These are phyloP conservation scores for Pulveroboletus sp. DNA, from an alignment of 768 basidiomycete genomes.

Conservation along the genomic window DNA sequence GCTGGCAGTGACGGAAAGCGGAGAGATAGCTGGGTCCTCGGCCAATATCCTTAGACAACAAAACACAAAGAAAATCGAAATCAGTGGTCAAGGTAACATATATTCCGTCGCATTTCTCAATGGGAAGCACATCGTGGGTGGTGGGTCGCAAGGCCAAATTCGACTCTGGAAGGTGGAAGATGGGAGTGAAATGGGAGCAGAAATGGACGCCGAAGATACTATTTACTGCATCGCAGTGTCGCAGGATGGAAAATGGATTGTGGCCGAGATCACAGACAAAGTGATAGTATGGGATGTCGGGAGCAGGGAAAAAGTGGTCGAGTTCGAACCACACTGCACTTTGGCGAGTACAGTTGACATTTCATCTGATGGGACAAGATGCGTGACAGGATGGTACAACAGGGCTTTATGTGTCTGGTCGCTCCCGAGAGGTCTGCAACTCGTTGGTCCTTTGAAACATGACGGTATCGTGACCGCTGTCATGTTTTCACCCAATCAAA, in stretches of 20 bases:
- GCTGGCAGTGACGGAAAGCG: too few species aligned
- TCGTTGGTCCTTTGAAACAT: not conserved
- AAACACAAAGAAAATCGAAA: too few species aligned
- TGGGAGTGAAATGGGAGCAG: not conserved
- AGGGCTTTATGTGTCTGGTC: constrained; percentile 7
- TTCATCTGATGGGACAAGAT: not conserved
- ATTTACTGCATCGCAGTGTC: not conserved
- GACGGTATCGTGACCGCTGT: not conserved
- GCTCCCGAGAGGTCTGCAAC: not conserved
- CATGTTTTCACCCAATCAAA: not conserved
- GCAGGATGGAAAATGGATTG: not conserved
- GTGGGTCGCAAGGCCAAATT: not conserved
- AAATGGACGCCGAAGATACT: not conserved
- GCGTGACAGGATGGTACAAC: not conserved
- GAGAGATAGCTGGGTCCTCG: too few species aligned
- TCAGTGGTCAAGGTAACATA: too few species aligned
- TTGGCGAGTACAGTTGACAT: not conserved
- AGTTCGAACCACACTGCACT: too few species aligned
- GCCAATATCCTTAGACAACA: too few species aligned
- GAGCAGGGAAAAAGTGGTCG: not conserved
- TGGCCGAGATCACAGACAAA: not conserved
- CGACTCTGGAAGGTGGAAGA: not conserved
- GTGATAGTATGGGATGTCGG: not conserved
- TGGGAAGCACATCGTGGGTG: not conserved
- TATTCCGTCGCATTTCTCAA: not conserved